Base-by-base conservation (phyloP, 192 early-diverging fungal genomes). In the Umbelopsis sp. region DNA sequence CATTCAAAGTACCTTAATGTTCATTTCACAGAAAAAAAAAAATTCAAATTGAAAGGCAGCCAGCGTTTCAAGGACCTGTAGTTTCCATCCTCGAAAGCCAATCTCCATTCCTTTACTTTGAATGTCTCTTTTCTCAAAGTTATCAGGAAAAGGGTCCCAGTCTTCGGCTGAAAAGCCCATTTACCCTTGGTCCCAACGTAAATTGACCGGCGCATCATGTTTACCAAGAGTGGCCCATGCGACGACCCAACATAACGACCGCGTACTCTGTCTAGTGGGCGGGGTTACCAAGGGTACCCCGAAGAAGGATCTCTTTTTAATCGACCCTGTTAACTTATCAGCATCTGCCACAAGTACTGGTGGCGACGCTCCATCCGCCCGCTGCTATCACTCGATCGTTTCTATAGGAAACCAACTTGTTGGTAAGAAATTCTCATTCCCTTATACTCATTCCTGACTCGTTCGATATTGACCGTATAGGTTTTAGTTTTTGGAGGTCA, bases 361-460 rank as follows among this genome's bases (percentile, higher is more conserved):
- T 9, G 83, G 83, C 2, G 73, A 82, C 38, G 51, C 68, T n/a
- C 83, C 83, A 22, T 50, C 68, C 4, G 76, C 78, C 9, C 32
- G 72, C 32, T 82, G 49, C 45, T 76, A 76, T 32, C 83, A 84
- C 44, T 74, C 81, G 0, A 78, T 78, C 20, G 81, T 84, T 14
- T 71, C 79, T 24, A 65, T 84, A 1, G 83, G 81, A 10, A 73
- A 80, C 21, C 75, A 82, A 20, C 72, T 84, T 31, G 72, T 79
- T 31, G 80, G 79, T 81, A 75, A 75, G 71, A 75, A 21, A 16
- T 29, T 7, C 2, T 5, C 11, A 31, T 52, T 32, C n/a, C 21
- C 21, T 7, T 9, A 12, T 22, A 17, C 25, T 16, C n/a, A 0
- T 14, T 52, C 32, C 36, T 25, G n/a, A 20, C 3, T 26, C 0